Conservation (phyloP, 192 early-diverging fungal species). For the Ramicandelaber brevisporus region DNA sequence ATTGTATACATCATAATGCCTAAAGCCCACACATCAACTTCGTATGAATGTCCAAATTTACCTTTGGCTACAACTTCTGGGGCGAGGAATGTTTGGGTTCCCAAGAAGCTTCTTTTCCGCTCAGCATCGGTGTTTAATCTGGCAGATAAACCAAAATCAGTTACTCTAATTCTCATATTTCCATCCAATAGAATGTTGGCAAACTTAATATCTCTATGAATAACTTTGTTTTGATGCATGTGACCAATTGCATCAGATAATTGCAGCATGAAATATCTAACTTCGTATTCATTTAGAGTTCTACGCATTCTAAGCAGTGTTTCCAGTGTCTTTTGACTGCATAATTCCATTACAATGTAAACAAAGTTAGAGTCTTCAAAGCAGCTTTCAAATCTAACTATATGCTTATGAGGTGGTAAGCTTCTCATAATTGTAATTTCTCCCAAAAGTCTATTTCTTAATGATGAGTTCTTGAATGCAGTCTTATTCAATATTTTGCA, state of each 20-base stretch:
- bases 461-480: constrained; percentile 15
- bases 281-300: constrained; percentile 70
- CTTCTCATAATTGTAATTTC: constrained; percentile 18
- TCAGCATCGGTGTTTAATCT: constrained; percentile 49
- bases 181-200: constrained; percentile 38
- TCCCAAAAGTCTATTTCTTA: constrained; percentile 15
- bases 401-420: constrained; percentile 32
- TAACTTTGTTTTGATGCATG: constrained; percentile 30
- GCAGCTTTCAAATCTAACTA: constrained; percentile 31
- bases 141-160: constrained; percentile 72
- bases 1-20: constrained; percentile 84
- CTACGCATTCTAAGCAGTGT: constrained; percentile 51
- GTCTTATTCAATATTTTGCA: constrained; percentile 27
- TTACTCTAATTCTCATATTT: constrained; percentile 28
- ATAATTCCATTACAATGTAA: constrained; percentile 50
- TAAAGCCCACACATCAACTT: constrained; percentile 86
- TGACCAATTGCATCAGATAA: constrained; percentile 28
- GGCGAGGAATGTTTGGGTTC: constrained; percentile 94
- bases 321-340: constrained; percentile 62
- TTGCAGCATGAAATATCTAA: constrained; percentile 35
- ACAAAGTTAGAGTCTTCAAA: constrained; percentile 41
- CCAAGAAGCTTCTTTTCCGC: constrained; percentile 86
- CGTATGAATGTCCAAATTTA: constrained; percentile 62
- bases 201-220: constrained; percentile 56
- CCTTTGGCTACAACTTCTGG: constrained; percentile 75